These are phyloP conservation scores for Canavalia gladiata DNA, from an alignment of 306 rosid species.

Conservation along the genomic window DNA sequence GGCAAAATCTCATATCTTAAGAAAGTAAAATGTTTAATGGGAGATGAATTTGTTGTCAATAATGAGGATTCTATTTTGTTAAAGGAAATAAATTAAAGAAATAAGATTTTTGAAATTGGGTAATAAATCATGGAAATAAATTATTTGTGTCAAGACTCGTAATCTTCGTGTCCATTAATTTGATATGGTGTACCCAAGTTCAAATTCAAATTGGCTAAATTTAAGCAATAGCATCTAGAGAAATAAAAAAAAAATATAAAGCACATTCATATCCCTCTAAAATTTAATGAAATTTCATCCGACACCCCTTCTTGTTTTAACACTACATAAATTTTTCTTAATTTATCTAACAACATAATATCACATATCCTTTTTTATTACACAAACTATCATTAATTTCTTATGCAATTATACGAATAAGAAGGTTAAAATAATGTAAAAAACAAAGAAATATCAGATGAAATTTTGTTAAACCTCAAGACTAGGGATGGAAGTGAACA, in stretches of 20 bases:
- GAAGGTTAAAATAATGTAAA: no score
- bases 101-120: not conserved
- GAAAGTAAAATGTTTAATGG: not conserved
- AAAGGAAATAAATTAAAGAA: not conserved
- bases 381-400: no score
- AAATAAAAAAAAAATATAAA: not conserved
- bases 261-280: no score
- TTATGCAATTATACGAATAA: no score
- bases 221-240: not conserved
- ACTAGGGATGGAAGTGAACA: no score
- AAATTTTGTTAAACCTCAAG: no score
- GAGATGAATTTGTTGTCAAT: not conserved
- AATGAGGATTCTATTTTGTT: not conserved
- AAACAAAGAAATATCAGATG: no score
- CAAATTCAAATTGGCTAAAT: not conserved
- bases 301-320: no score
- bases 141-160: not conserved
- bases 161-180: not conserved
- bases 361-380: no score
- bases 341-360: no score
- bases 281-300: no score
- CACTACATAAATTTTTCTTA: no score
- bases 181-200: not conserved
- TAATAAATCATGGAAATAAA: not conserved
- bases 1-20: not conserved